These are phyloP conservation scores for Ceratobasidium sp. DNA, from an alignment of 1,284 basidiomycete species.

Conservation along the genomic window DNA sequence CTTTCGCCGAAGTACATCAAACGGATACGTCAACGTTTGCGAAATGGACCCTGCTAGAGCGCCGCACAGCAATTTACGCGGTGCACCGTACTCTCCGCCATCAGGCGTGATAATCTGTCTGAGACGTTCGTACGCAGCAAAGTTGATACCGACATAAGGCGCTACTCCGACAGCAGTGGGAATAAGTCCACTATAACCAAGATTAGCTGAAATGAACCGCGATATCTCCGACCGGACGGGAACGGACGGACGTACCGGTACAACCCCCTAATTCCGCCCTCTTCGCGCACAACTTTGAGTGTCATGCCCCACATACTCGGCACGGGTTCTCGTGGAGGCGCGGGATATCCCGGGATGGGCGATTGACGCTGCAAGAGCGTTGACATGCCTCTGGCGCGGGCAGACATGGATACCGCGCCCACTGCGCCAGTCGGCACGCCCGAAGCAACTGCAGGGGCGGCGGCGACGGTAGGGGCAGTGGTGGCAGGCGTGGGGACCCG, in stretches of 20 bases:
- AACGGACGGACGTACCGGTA: conserved; percentile 78
- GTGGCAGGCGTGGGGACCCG: conserved; percentile 53
- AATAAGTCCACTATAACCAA: conserved; percentile 69
- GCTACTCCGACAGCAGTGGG: conserved; percentile 93
- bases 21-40: conserved; percentile 95
- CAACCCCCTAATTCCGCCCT: conserved; percentile 87
- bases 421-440: conserved; percentile 28
- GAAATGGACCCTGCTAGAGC: conserved; percentile 87
- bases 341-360: conserved; percentile 42
- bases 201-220: not conserved
- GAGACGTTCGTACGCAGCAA: conserved; percentile 82
- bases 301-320: conserved; percentile 92
- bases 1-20: conserved; percentile 90
- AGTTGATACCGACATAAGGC: conserved; percentile 91
- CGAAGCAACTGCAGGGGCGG: conserved; percentile 45
- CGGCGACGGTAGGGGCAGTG: conserved; percentile 57
- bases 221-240: not conserved
- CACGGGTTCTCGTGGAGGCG: conserved; percentile 53
- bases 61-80: conserved; percentile 78
- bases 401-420: conserved; percentile 7
- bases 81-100: conserved; percentile 67
- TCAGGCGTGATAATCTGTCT: conserved; percentile 76
- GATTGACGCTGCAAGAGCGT: conserved; percentile 47
- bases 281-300: conserved; percentile 87
- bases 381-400: conserved; percentile 21